Percentiles rank a stretch among this genome's conserved stretches.
Conservation (phyloP, 495 filamentous ascomycete genomes). For the Aspergillus egyptiacus region DNA sequence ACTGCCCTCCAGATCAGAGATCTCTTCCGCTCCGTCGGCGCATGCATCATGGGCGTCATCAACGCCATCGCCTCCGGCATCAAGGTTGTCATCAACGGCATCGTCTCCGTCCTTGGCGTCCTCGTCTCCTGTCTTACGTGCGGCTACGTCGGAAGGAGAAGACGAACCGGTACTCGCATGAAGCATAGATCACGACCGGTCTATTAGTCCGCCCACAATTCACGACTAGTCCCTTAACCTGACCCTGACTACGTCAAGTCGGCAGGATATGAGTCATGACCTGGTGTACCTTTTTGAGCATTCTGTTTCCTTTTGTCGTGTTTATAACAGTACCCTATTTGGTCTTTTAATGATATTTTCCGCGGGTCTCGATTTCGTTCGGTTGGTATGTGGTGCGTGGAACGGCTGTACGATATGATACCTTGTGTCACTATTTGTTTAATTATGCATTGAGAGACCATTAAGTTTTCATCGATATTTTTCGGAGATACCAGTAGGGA, state of each 20-base stretch:
- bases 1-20: conserved; percentile 55
- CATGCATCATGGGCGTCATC: conserved; percentile 76
- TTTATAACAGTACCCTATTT: conserved; percentile 1
- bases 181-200: conserved; percentile 15
- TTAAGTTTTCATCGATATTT: too few species aligned
- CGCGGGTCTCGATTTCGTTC: background rate
- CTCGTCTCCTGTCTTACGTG: conserved; percentile 86
- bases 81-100: conserved; percentile 73
- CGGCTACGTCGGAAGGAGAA: conserved; percentile 47
- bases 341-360: background rate
- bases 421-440: background rate
- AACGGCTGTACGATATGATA: conserved; percentile 3
- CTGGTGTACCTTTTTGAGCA: background rate
- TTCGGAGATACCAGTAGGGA: too few species aligned
- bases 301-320: background rate
- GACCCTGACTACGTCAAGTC: too few species aligned
- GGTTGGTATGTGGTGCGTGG: background rate
- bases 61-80: conserved; percentile 72
- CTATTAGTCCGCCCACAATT: too few species aligned
- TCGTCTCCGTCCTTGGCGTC: conserved; percentile 73
- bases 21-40: conserved; percentile 79
- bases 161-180: conserved; percentile 22
- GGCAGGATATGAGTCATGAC: background rate
- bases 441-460: background rate
- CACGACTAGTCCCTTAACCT: background rate